phyloP scores from a whole-genome alignment of 345 rosid genomes.

The Hibiscus tridactylites region DNA sequence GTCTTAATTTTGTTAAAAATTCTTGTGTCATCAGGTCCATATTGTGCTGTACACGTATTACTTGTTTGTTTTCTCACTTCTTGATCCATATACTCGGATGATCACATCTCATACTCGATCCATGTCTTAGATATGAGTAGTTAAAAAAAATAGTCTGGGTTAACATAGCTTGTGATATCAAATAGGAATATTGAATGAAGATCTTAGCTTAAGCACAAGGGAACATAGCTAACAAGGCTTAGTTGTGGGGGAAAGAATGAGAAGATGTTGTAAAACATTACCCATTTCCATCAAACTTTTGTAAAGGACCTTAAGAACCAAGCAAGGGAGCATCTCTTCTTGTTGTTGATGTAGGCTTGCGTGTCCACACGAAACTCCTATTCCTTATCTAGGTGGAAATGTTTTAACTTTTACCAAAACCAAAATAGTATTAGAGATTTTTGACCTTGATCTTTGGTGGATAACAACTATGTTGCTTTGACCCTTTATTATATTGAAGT shows the following conservation, averaged over 20 bases:
- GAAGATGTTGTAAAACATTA: background rate
- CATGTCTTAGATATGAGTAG: background rate
- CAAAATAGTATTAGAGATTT: background rate
- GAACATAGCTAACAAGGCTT: background rate
- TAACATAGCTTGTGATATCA: background rate
- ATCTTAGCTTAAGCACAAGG: background rate
- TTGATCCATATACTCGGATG: background rate
- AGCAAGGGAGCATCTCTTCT: background rate
- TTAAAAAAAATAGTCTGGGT: background rate
- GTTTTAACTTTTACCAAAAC: background rate
- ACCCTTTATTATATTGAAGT: background rate
- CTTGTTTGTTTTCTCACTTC: background rate
- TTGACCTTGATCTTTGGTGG: background rate
- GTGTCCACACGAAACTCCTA: background rate
- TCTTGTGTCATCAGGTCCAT: no score
- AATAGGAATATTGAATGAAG: background rate
- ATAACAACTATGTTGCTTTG: background rate
- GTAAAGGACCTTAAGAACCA: background rate
- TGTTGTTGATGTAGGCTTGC: background rate
- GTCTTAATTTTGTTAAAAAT: no score
- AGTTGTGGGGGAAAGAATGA: constrained; percentile 4
- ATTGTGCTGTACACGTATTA: background rate
- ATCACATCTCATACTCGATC: background rate
- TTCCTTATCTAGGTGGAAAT: background rate
- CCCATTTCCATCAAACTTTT: background rate